A percentile compares a stretch with the other conserved stretches of the same genome.
phyloP scores from a whole-genome alignment of 768 basidiomycete species.

The Lactifluus piperatus region DNA sequence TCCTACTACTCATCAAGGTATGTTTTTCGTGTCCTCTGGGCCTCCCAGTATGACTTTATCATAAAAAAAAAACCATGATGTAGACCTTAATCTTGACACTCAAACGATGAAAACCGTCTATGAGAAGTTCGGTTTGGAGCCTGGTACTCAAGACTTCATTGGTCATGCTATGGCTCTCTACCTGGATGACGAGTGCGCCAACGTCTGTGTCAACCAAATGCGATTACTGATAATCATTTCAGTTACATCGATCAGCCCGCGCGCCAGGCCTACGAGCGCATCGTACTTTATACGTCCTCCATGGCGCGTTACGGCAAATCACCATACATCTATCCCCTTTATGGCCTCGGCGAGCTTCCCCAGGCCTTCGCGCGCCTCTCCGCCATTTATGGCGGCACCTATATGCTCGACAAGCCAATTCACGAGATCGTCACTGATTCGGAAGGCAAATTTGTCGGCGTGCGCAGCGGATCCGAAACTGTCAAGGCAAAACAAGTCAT shows the following conservation, averaged over 20 bases:
- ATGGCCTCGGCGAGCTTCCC: conserved; percentile 97
- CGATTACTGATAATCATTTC: conserved; percentile 5
- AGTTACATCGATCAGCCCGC: conserved; percentile 94
- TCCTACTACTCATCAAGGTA: conserved; percentile 93
- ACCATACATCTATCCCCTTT: conserved; percentile 98
- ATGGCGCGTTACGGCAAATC: conserved; percentile 99
- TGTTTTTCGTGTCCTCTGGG: conserved; percentile 14
- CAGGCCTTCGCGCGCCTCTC: conserved; percentile 97
- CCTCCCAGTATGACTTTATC: background rate
- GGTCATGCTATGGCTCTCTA: conserved; percentile 99
- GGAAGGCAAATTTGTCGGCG: conserved; percentile 88
- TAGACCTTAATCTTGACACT: conserved; percentile 82
- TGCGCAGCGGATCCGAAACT: conserved; percentile 80
- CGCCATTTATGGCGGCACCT: conserved; percentile 98
- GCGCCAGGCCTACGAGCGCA: conserved; percentile 85
- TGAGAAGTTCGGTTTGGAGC: conserved; percentile 93
- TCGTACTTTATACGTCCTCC: conserved; percentile 93
- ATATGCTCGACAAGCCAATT: conserved; percentile 97
- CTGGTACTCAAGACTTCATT: conserved; percentile 97
- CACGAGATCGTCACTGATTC: conserved; percentile 82
- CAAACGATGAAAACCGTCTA: conserved; percentile 93
- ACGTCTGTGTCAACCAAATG: background rate
- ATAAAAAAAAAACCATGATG: background rate
- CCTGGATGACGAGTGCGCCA: conserved; percentile 88
- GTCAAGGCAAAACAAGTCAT: conserved; percentile 98